Conservation (phyloP, 2,329 filamentous ascomycete genomes). For the Aspergillus novofumigatus region DNA sequence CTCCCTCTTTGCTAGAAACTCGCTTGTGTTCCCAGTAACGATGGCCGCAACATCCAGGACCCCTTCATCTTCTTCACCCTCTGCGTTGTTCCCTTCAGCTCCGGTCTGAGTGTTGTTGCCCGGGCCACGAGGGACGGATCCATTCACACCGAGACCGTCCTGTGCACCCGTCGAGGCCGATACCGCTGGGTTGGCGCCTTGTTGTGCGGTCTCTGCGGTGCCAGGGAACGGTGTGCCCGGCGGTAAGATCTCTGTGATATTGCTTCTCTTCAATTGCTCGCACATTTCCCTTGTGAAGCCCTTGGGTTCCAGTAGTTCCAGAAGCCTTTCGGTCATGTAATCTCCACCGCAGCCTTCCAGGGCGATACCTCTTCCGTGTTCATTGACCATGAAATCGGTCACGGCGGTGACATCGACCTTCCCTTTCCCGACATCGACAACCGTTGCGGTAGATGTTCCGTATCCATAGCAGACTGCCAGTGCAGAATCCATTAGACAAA, state of each 20-base stretch:
- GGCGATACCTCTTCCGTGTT: slow-evolving; percentile 60
- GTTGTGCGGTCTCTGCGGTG: slow-evolving; percentile 37
- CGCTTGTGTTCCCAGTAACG: slow-evolving; percentile 60
- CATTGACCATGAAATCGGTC: slow-evolving; percentile 72
- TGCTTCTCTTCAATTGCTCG: slow-evolving; percentile 61
- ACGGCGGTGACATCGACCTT: slow-evolving; percentile 93
- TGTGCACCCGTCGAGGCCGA: slow-evolving; percentile 53
- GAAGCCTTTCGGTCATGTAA: slow-evolving; percentile 71
- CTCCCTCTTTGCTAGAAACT: slow-evolving; percentile 60
- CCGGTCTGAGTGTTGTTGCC: slow-evolving; percentile 54
- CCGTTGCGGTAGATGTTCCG: slow-evolving; percentile 73
- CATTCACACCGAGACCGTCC: slow-evolving; percentile 38
- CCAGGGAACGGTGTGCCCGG: slow-evolving; percentile 52
- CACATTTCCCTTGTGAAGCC: slow-evolving; percentile 60
- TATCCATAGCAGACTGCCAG: slow-evolving; percentile 78
- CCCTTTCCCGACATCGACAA: slow-evolving; percentile 85
- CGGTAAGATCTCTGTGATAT: slow-evolving; percentile 59
- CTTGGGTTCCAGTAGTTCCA: slow-evolving; percentile 59
- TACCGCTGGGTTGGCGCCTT: slow-evolving; percentile 51
- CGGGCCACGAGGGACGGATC: slow-evolving; percentile 48
- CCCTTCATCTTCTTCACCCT: slow-evolving; percentile 57
- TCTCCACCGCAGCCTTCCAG: slow-evolving; percentile 74
- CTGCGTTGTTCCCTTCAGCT: slow-evolving; percentile 44
- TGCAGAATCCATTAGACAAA: slow-evolving; percentile 85
- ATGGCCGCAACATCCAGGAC: slow-evolving; percentile 63